Conservation (phyloP, 2,329 filamentous ascomycete species). For the Fulvia fulva region DNA sequence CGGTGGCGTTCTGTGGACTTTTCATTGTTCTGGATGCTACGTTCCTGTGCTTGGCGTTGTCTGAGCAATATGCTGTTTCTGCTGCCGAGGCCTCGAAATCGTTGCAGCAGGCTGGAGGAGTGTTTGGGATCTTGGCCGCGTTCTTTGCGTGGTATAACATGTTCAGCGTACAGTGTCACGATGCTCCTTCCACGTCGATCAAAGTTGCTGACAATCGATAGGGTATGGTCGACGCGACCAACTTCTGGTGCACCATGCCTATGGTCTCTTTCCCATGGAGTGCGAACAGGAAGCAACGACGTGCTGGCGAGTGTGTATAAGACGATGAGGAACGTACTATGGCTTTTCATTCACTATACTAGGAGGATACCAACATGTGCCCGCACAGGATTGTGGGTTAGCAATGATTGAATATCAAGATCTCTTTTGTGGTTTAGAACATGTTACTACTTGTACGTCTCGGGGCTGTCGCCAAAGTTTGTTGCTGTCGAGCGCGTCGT, state of each 20-base stretch:
- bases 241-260: constrained; percentile 28
- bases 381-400: not conserved
- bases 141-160: constrained; percentile 88
- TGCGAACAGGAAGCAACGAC: constrained; percentile 23
- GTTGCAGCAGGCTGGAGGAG: constrained; percentile 64
- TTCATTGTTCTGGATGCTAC: constrained; percentile 72
- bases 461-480: too few species aligned
- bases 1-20: constrained; percentile 70
- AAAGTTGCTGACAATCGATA: not conserved
- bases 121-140: constrained; percentile 75
- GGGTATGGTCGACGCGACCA: constrained; percentile 65
- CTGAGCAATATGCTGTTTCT: constrained; percentile 22
- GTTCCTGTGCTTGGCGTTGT: constrained; percentile 64
- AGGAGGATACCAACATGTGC: not conserved
- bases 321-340: not conserved
- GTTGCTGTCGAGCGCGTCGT: too few species aligned
- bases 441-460: not conserved
- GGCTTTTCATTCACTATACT: not conserved
- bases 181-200: not conserved
- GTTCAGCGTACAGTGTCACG: constrained; percentile 48
- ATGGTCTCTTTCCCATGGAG: constrained; percentile 38
- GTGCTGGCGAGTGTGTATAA: not conserved
- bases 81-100: constrained; percentile 27
- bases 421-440: not conserved
- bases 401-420: not conserved